phyloP scores from a whole-genome alignment of 2,329 filamentous ascomycete species.

The Neonectria ditissima region DNA sequence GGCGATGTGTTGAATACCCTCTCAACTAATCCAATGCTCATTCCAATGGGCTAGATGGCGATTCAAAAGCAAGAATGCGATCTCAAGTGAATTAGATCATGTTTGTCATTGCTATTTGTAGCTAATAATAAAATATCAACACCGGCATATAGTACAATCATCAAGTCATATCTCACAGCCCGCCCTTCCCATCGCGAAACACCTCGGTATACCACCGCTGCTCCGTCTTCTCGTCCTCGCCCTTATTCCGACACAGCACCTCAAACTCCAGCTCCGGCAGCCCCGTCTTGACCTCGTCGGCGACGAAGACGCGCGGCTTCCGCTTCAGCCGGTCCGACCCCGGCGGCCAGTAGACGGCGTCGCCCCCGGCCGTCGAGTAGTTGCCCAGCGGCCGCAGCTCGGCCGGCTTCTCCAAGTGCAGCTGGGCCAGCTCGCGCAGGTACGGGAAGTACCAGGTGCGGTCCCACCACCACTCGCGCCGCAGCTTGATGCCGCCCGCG shows the following conservation, averaged over 20 bases:
- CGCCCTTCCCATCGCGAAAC: conserved; percentile 31
- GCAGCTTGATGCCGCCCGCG: conserved; percentile 26
- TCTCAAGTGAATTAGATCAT: not conserved
- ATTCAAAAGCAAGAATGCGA: no score
- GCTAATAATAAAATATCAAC: not conserved
- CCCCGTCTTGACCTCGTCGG: not conserved
- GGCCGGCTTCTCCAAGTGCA: conserved; percentile 14
- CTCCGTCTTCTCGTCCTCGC: not conserved
- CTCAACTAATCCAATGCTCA: no score
- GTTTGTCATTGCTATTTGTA: not conserved
- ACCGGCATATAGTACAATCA: not conserved
- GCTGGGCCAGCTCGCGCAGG: conserved; percentile 13
- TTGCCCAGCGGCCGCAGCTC: conserved; percentile 3
- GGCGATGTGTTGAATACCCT: no score
- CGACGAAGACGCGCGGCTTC: conserved; percentile 23
- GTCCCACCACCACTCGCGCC: conserved; percentile 34
- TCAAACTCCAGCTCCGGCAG: conserved; percentile 26
- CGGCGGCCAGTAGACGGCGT: conserved; percentile 27
- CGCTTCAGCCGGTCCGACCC: conserved; percentile 6
- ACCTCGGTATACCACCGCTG: conserved; percentile 31
- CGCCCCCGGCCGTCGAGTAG: not conserved
- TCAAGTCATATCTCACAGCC: not conserved
- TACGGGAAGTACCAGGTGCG: conserved; percentile 39
- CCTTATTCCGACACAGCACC: conserved; percentile 14
- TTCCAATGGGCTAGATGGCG: no score